phyloP scores from a whole-genome alignment of 2,329 filamentous ascomycete species.

The Hortaea werneckii region DNA sequence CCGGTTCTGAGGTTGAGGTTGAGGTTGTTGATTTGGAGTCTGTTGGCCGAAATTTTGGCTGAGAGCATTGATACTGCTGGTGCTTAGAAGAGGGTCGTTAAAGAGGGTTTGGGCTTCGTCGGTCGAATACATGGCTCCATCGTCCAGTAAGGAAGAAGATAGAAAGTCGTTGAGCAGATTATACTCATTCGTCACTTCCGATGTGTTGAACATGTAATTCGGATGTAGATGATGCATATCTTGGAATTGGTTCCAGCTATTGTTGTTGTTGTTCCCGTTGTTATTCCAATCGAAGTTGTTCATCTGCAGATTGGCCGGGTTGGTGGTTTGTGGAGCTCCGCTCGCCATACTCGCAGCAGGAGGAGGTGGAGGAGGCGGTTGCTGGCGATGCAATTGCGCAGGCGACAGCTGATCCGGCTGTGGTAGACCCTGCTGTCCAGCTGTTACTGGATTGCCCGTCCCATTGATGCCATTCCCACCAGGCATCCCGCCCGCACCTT shows the following conservation, averaged over 20 bases:
- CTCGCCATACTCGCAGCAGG: background rate
- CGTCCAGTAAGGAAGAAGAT: slow-evolving; percentile 82
- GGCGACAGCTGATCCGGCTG: slow-evolving; percentile 61
- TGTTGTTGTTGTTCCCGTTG: slow-evolving; percentile 44
- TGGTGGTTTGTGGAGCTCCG: slow-evolving; percentile 37
- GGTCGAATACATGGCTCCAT: slow-evolving; percentile 33
- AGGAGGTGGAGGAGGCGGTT: slow-evolving; percentile 3
- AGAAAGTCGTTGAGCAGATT: slow-evolving; percentile 95
- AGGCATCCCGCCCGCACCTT: background rate
- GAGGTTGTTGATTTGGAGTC: slow-evolving; percentile 22
- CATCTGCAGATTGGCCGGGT: slow-evolving; percentile 28
- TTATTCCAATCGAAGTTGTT: slow-evolving; percentile 59
- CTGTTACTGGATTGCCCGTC: slow-evolving; percentile 6
- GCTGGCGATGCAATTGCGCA: slow-evolving; percentile 47
- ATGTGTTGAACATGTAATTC: slow-evolving; percentile 89
- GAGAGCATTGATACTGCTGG: slow-evolving; percentile 33
- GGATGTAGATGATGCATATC: slow-evolving; percentile 92
- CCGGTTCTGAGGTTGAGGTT: slow-evolving; percentile 27
- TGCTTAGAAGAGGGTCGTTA: slow-evolving; percentile 45
- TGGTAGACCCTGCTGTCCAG: slow-evolving; percentile 50
- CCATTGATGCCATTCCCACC: background rate
- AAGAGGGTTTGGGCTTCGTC: slow-evolving; percentile 44
- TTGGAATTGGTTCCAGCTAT: slow-evolving; percentile 71
- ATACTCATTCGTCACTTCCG: slow-evolving; percentile 93
- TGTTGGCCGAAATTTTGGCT: slow-evolving; percentile 28